Base-by-base conservation (phyloP, 164 flowering plant genomes). In the Aristolochia contorta region DNA sequence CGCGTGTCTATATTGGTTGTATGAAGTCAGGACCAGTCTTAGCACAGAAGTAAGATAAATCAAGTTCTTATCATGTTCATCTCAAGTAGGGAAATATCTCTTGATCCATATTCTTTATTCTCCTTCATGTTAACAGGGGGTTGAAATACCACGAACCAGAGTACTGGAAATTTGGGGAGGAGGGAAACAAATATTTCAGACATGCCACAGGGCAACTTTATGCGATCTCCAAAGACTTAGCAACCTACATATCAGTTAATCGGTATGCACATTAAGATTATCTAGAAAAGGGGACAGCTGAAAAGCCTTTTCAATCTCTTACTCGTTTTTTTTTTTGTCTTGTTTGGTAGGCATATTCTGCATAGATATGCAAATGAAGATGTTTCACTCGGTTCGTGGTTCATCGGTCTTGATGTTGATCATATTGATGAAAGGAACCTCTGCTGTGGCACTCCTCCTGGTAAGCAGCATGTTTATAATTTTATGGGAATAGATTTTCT, bases 21-120 rank as follows among this genome's bases (percentile, higher is more conserved):
- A 93, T 93, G 99, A 93, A 93, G 62, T 93, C 99, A 64, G 97
- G 99, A 60, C 93, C 93, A 12, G 96, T 93, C 33, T 82, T 93
- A 16, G 74, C 89, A 18, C 85, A 86, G 59, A 86, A 80, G 99
- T 93, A 78, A 80, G 86, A 54, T 16, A 19, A n/a, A 15, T 21
- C 32, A 5, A 22, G 47, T 49, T 19, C 52, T 53, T 58, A 10
- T 14, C 2, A 8, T 19, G 41, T 57, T 47, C 52, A 51, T 32
- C 33, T n/a, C 0, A 4, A 55, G 50, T 6, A 49, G 54, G 10
- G 7, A 37, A 37, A 59, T 12, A 21, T 41, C 12, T 21, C 16
- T 51, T 12, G 16, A 27, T n/a, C 6, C 12, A 47, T 47, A 12
- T 47, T 21, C 21, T 13, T 14, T 47, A 47, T 18, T 22, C 22